Conservation (phyloP, 495 filamentous ascomycete genomes). For the Neurospora sp. region DNA sequence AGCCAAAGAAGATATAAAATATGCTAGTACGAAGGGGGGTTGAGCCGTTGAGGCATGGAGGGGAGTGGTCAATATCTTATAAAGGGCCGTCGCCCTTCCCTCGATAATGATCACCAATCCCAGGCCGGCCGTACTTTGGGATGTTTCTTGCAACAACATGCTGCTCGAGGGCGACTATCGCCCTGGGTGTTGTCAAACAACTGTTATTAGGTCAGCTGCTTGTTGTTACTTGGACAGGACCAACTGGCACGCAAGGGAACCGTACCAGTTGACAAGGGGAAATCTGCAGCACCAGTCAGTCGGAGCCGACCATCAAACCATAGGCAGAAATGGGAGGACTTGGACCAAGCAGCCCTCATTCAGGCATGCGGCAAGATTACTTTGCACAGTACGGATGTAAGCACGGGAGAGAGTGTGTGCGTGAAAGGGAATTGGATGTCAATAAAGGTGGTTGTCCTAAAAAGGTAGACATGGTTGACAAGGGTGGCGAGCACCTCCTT, state of each 20-base stretch:
- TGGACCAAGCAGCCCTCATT: conserved; percentile 2
- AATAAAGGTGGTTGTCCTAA: conserved; percentile 8
- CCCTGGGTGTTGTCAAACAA: neutral
- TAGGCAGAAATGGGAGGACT: neutral
- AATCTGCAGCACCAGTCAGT: conserved; percentile 7
- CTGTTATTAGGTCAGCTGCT: neutral
- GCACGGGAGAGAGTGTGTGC: neutral
- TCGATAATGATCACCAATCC: conserved; percentile 4
- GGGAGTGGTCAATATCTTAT: conserved; percentile 16
- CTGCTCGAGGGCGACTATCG: conserved; percentile 9
- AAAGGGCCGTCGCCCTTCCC: conserved; percentile 7
- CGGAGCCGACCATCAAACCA: neutral
- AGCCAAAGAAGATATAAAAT: conserved; percentile 27
- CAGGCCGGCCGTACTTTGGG: conserved; percentile 8
- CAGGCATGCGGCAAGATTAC: conserved; percentile 21
- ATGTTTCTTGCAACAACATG: conserved; percentile 8
- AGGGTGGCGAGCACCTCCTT: conserved; percentile 9
- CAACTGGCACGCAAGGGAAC: conserved; percentile 37
- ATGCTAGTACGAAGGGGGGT: conserved; percentile 5
- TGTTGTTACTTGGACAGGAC: neutral
- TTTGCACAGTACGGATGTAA: conserved; percentile 9
- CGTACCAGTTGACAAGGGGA: conserved; percentile 5
- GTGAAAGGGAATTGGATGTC: conserved; percentile 8
- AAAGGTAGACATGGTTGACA: conserved; percentile 3
- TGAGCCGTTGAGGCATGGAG: conserved; percentile 5